A percentile compares a stretch with the other conserved stretches of the same genome.
phyloP scores from a whole-genome alignment of 2,329 filamentous ascomycete species.

The Colletotrichum viniferum region DNA sequence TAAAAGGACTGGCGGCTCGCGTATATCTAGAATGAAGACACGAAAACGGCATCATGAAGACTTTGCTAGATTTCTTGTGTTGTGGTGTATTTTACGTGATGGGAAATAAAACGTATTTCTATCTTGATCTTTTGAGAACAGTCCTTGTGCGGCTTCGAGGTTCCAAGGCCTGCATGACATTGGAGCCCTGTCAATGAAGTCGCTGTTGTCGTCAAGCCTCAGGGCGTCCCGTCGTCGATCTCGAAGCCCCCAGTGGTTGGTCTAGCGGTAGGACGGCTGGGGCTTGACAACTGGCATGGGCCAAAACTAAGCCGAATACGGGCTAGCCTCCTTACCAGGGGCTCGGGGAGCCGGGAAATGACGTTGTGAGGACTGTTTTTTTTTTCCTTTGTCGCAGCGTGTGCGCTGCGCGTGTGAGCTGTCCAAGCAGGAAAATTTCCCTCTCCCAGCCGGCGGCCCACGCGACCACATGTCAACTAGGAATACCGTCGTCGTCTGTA shows the following conservation, averaged over 20 bases:
- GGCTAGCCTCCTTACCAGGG: background rate
- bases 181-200: background rate
- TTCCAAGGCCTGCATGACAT: background rate
- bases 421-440: constrained; percentile 11
- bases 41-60: constrained; percentile 9
- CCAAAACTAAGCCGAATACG: background rate
- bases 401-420: background rate
- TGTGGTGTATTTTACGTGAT: background rate
- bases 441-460: background rate
- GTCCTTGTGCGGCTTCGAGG: background rate
- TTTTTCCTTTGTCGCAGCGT: background rate
- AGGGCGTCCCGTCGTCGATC: background rate
- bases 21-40: constrained; percentile 21
- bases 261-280: background rate
- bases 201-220: background rate
- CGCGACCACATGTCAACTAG: constrained; percentile 19
- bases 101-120: background rate
- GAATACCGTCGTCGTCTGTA: background rate
- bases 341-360: background rate
- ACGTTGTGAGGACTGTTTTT: background rate
- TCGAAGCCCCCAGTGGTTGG: background rate
- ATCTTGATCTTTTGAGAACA: background rate
- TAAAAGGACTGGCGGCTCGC: constrained; percentile 12
- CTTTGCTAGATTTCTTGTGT: background rate
- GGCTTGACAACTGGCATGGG: background rate